These are phyloP conservation scores for Quercus lobata DNA, from an alignment of 331 rosid genomes.

Conservation along the genomic window DNA sequence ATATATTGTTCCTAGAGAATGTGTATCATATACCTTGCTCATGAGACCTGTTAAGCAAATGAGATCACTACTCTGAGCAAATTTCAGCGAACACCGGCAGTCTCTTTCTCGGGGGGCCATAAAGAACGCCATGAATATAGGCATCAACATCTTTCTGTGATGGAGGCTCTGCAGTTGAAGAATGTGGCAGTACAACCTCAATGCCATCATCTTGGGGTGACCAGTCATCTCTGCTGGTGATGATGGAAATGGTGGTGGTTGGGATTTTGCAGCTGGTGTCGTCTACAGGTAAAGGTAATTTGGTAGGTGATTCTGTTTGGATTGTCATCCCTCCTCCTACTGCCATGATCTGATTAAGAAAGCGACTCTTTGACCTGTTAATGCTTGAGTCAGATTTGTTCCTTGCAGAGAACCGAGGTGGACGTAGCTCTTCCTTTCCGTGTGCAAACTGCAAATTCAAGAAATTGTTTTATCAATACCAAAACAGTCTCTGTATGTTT, in stretches of 20 bases:
- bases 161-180: conserved; percentile 23
- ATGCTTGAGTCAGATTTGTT: conserved; percentile 44
- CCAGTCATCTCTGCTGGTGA: conserved; percentile 37
- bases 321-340: not conserved
- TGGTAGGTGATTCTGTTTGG: not conserved
- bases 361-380: conserved; percentile 17
- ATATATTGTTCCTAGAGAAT: conserved; percentile 10
- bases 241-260: conserved; percentile 12
- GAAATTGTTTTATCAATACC: not conserved
- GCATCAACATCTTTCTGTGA: conserved; percentile 42
- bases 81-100: conserved; percentile 40
- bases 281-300: not conserved
- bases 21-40: conserved; percentile 4
- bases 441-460: conserved; percentile 46
- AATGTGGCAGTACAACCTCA: conserved; percentile 31
- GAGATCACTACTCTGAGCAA: conserved; percentile 12
- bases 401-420: conserved; percentile 32
- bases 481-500: not conserved
- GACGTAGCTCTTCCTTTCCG: conserved; percentile 54
- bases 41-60: not conserved
- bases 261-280: not conserved
- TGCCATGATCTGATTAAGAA: conserved; percentile 21
- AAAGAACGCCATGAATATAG: conserved; percentile 24
- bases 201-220: conserved; percentile 73
- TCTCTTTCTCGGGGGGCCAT: conserved; percentile 31